phyloP scores from a whole-genome alignment of 495 filamentous ascomycete genomes.

The Thermochaetoides thermophila region DNA sequence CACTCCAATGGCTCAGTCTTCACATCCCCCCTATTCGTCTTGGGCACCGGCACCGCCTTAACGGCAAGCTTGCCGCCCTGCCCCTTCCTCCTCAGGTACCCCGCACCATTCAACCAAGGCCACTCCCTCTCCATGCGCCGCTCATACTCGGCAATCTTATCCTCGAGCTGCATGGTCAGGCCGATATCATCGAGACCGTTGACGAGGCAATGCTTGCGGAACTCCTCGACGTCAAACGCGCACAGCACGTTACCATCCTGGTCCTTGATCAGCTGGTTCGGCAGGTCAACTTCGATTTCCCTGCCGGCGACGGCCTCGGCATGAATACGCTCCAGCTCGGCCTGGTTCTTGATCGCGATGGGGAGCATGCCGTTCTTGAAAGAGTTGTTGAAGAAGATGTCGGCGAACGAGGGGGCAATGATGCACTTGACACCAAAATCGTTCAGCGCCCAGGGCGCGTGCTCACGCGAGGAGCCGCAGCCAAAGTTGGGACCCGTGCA shows the following conservation, averaged over 20 bases:
- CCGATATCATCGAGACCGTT: slow-evolving; percentile 97
- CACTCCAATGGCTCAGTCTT: slow-evolving; percentile 83
- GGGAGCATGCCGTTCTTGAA: slow-evolving; percentile 99
- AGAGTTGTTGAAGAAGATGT: slow-evolving; percentile 99
- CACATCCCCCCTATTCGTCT: slow-evolving; percentile 77
- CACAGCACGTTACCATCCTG: slow-evolving; percentile 55
- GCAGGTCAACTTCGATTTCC: slow-evolving; percentile 85
- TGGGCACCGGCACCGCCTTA: slow-evolving; percentile 75
- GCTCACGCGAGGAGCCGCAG: slow-evolving; percentile 84
- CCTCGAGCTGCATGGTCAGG: slow-evolving; percentile 79
- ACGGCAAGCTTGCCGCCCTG: slow-evolving; percentile 54
- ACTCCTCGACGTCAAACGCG: slow-evolving; percentile 74
- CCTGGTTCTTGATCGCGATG: slow-evolving; percentile 54
- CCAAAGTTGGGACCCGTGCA: slow-evolving; percentile 92
- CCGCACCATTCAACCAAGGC: slow-evolving; percentile 85
- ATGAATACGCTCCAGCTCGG: slow-evolving; percentile 52
- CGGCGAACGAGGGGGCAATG: slow-evolving; percentile 83
- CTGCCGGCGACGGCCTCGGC: slow-evolving; percentile 67
- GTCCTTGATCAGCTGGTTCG: slow-evolving; percentile 70
- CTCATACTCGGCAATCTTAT: slow-evolving; percentile 80
- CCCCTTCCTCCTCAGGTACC: slow-evolving; percentile 59
- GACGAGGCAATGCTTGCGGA: slow-evolving; percentile 84
- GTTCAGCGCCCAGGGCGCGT: slow-evolving; percentile 92
- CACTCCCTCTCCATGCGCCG: slow-evolving; percentile 56
- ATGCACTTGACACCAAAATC: slow-evolving; percentile 93